Base-by-base conservation (phyloP, 805 yeast species). In the Yarrowia sp. region DNA sequence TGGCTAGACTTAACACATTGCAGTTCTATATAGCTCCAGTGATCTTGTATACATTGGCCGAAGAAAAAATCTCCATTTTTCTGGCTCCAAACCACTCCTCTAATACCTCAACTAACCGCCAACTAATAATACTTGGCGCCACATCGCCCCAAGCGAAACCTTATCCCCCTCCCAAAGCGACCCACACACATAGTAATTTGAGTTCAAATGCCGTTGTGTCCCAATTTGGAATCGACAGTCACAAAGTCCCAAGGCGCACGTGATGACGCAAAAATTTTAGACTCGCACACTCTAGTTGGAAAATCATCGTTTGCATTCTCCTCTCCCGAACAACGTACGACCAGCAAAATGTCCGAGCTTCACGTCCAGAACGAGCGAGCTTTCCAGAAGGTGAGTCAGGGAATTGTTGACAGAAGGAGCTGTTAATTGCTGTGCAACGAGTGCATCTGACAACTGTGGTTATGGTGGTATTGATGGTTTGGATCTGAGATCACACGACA, bases 301-400 rank as follows among this genome's bases (percentile, higher is more conserved):
- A 55, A 55, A 27, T 38, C 61, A 55, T 39, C 61, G 38, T 55
- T 55, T 55, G 61, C 47, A 39, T 38, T 53, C 61, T 51, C 42
- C 42, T 51, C 58, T 51, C 31, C 41, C 58, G 58, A 51, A 51
- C 61, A 55, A 36, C 46, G 61, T 55, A 38, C 47, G 47, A 55
- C 61, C 47, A 55, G 46, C 62, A 58, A 41, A 58, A 58, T 58
- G 62, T 41, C 98, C 82, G 99, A 94, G 87, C 90, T 94, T 85
- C 93, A 97, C 81, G 99, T 94, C 85, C 99, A 94, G 88, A 88
- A 97, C 80, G 99, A 94, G 87, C 93, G 96, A 84, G 99, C 99
- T 91, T 94, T 88, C 97, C 99, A 94, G 87, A 94, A 94, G 96
- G 96, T 90, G 84, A 79, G 96, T 81, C 73, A 63, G 35, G 38